A percentile compares a stretch with the other conserved stretches of the same genome.
Conservation (phyloP, 495 filamentous ascomycete genomes). For the Hypoxylon cercidicola region DNA sequence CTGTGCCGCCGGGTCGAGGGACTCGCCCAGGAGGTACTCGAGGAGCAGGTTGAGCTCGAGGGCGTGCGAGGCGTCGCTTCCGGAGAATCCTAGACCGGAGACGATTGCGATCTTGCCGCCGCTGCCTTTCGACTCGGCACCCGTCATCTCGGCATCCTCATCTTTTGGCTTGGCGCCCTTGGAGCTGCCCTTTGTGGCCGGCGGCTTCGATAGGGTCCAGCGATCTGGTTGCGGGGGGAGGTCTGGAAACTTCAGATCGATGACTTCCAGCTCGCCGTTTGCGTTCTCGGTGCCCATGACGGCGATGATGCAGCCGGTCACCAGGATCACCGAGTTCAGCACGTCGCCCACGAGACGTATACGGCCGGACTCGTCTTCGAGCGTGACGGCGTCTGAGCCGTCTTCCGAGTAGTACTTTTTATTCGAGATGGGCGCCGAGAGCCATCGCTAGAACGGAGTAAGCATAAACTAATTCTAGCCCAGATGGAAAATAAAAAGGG, state of each 20-base stretch:
- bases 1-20: conserved; percentile 66
- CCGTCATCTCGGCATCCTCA: conserved; percentile 58
- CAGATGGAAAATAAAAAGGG: not conserved
- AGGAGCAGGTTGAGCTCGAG: conserved; percentile 79
- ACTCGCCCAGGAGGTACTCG: conserved; percentile 90
- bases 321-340: conserved; percentile 72
- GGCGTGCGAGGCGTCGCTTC: conserved; percentile 72
- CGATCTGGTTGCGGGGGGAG: conserved; percentile 81
- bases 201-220: conserved; percentile 67
- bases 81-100: conserved; percentile 85
- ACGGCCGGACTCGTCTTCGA: conserved; percentile 97
- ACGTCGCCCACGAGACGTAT: conserved; percentile 77
- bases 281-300: conserved; percentile 92
- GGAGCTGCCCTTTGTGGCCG: conserved; percentile 32
- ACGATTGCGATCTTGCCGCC: conserved; percentile 84
- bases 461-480: conserved; percentile 2
- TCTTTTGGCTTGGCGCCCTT: conserved; percentile 34
- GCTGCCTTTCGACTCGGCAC: conserved; percentile 45
- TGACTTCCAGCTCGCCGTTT: conserved; percentile 90
- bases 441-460: conserved; percentile 71
- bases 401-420: conserved; percentile 76
- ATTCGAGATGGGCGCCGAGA: conserved; percentile 80
- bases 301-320: conserved; percentile 91
- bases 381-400: conserved; percentile 75
- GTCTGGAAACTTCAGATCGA: conserved; percentile 89